These are phyloP conservation scores for Clitoria ternatea DNA, from an alignment of 306 rosid genomes.

Conservation along the genomic window DNA sequence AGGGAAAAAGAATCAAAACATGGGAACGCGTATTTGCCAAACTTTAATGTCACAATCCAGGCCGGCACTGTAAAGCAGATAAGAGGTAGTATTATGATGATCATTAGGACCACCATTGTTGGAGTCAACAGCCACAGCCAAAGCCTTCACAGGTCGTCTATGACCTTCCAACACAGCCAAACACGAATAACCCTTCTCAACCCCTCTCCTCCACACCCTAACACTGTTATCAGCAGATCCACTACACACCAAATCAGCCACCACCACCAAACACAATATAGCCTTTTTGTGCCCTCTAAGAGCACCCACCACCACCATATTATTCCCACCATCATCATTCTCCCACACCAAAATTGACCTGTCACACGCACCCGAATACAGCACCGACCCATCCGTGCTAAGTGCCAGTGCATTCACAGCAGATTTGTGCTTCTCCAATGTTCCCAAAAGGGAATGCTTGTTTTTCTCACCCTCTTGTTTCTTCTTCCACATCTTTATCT, in stretches of 20 bases:
- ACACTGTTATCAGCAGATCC: slow-evolving; percentile 69
- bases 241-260: slow-evolving; percentile 59
- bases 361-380: slow-evolving; percentile 81
- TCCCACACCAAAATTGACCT: slow-evolving; percentile 73
- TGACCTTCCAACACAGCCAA: slow-evolving; percentile 67
- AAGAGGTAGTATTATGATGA: slow-evolving; percentile 17
- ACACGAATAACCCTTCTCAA: slow-evolving; percentile 40
- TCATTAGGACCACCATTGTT: background rate
- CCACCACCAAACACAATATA: slow-evolving; percentile 55
- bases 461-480: background rate
- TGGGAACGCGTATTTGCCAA: slow-evolving; percentile 48
- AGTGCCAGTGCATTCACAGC: slow-evolving; percentile 69
- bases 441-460: slow-evolving; percentile 30
- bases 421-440: slow-evolving; percentile 63
- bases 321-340: background rate
- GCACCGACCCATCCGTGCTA: slow-evolving; percentile 36
- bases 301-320: slow-evolving; percentile 53
- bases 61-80: slow-evolving; percentile 56
- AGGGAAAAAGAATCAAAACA: slow-evolving; percentile 7
- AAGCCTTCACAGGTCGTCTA: slow-evolving; percentile 51
- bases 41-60: slow-evolving; percentile 61
- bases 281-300: slow-evolving; percentile 65
- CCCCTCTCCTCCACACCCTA: slow-evolving; percentile 63
- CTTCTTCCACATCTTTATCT: slow-evolving; percentile 59
- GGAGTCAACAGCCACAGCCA: slow-evolving; percentile 37